Evolutionary conservation across 2,329 filamentous ascomycete genomes (phyloP).

Genomic region (Calonectria pseudoreteaudii): DNA sequence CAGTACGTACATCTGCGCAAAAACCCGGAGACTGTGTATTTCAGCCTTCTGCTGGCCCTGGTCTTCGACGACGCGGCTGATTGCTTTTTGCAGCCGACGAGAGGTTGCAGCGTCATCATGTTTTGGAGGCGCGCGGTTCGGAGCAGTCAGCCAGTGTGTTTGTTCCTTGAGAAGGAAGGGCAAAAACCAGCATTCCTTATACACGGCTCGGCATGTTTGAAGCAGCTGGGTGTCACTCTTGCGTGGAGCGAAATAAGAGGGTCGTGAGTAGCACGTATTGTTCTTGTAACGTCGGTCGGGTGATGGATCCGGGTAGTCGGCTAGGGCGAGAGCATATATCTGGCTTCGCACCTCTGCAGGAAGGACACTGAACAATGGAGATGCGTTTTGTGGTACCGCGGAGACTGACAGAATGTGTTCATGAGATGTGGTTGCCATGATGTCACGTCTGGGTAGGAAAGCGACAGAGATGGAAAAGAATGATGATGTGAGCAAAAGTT

Average conservation of each 20-base stretch:
- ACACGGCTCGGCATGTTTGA: constrained; percentile 55
- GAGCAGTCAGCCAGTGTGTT: constrained; percentile 50
- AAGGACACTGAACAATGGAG: constrained; percentile 50
- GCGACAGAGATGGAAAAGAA: neutral
- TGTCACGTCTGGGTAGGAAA: neutral
- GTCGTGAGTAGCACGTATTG: constrained; percentile 53
- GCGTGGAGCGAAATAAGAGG: constrained; percentile 53
- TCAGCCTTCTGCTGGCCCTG: constrained; percentile 39
- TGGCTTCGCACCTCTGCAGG: constrained; percentile 62
- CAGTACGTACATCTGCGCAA: constrained; percentile 56
- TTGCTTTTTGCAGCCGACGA: neutral
- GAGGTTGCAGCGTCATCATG: constrained; percentile 8
- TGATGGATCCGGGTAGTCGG: constrained; percentile 50
- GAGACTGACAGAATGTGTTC: constrained; percentile 13
- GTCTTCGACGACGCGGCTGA: constrained; percentile 34
- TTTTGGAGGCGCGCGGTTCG: constrained; percentile 46
- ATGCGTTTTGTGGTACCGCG: constrained; percentile 24
- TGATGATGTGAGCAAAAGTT: neutral
- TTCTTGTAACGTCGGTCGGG: constrained; percentile 39
- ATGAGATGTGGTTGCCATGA: neutral
- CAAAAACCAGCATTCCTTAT: constrained; percentile 56
- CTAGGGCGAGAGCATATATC: constrained; percentile 58
- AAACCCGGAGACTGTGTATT: constrained; percentile 51
- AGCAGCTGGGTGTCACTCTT: constrained; percentile 53
- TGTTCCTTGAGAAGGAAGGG: constrained; percentile 55